Evolutionary conservation across 2,329 filamentous ascomycete genomes (phyloP).

Genomic region (Fusarium sp.): DNA sequence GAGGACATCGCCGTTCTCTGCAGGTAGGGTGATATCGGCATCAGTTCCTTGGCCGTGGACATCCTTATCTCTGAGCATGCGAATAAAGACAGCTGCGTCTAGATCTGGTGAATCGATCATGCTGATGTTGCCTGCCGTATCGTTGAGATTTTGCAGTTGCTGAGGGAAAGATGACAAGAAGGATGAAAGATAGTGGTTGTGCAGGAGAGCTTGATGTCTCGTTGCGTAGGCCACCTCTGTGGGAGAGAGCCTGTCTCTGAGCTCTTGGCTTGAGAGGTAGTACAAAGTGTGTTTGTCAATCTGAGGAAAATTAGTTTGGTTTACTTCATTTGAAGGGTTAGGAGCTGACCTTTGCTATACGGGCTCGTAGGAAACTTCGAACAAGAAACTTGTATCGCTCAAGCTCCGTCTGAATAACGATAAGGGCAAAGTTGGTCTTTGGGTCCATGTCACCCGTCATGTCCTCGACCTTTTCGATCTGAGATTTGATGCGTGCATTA

Average conservation of each 20-base stretch:
- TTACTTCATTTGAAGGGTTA: no score
- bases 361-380: conserved; percentile 81
- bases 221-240: conserved; percentile 86
- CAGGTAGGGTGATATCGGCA: conserved; percentile 69
- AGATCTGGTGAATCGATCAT: conserved; percentile 93
- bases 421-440: conserved; percentile 91
- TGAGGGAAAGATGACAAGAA: conserved; percentile 87
- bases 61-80: conserved; percentile 73
- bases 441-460: conserved; percentile 89
- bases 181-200: conserved; percentile 85
- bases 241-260: conserved; percentile 75
- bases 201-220: conserved; percentile 85
- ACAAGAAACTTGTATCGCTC: conserved; percentile 94
- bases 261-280: conserved; percentile 70
- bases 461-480: conserved; percentile 79
- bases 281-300: conserved; percentile 83
- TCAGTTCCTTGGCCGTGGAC: conserved; percentile 74
- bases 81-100: conserved; percentile 86
- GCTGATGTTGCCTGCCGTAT: conserved; percentile 87
- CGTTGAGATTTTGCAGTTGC: conserved; percentile 85
- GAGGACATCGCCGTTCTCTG: conserved; percentile 72
- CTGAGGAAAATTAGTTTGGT: conserved; percentile 55
- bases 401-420: conserved; percentile 95
- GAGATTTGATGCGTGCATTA: conserved; percentile 76
- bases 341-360: conserved; percentile 82